Conservation (phyloP, 179 eudicot species). For the Beta lomatogona region DNA sequence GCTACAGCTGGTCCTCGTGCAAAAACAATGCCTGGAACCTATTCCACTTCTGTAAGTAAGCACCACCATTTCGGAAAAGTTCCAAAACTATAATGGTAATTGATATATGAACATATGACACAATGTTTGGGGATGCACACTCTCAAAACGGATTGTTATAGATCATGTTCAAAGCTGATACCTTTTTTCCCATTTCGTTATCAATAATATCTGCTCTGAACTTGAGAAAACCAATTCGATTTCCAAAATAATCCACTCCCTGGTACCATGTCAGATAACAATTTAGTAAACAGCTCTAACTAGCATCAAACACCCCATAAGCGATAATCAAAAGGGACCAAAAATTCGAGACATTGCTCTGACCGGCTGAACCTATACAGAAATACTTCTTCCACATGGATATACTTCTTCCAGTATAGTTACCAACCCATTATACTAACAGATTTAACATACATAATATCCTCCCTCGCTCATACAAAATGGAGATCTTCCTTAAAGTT, state of each 20-base stretch:
- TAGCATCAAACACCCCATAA: not conserved
- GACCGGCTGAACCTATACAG: not conserved
- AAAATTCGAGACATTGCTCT: not conserved
- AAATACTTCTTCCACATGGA: too few relatives aligned
- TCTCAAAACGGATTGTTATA: not conserved
- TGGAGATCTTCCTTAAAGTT: too few relatives aligned
- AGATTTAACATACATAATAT: too few relatives aligned
- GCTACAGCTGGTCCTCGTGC: slow-evolving; percentile 99
- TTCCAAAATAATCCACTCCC: slow-evolving; percentile 95
- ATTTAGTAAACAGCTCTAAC: slow-evolving; percentile 1
- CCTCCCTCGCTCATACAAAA: too few relatives aligned
- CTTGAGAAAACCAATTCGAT: slow-evolving; percentile 90
- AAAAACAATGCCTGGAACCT: slow-evolving; percentile 99
- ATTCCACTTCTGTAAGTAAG: not conserved
- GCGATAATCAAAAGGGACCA: not conserved
- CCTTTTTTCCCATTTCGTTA: slow-evolving; percentile 79
- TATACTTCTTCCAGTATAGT: too few relatives aligned
- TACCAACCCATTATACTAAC: too few relatives aligned
- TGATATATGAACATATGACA: slow-evolving; percentile 3
- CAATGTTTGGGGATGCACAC: not conserved
- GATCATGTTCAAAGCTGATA: slow-evolving; percentile 25
- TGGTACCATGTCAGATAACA: slow-evolving; percentile 33
- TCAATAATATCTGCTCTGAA: slow-evolving; percentile 88
- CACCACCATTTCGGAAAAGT: not conserved
- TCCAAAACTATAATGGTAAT: not conserved